Evolutionary conservation across 176 grass and related monocot genomes (phyloP).

Genomic region (Musa troglodytarum): DNA sequence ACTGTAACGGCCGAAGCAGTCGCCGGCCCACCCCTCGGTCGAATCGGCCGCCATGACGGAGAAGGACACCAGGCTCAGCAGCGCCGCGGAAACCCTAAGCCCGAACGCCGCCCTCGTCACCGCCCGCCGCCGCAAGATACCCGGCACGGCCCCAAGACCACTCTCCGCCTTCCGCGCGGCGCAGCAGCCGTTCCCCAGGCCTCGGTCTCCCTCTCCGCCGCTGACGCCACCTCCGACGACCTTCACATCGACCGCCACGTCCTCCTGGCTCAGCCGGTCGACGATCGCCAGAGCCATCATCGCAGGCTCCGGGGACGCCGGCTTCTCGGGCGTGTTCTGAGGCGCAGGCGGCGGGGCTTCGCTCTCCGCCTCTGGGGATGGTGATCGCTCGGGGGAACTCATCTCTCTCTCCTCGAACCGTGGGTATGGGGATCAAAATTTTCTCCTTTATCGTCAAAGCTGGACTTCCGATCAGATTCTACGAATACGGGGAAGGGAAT

Average conservation of each 20-base stretch:
- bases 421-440: not conserved
- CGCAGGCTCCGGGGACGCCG: not conserved
- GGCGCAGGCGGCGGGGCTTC: not conserved
- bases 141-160: conserved; percentile 14
- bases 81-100: conserved; percentile 63
- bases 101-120: conserved; percentile 27
- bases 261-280: not conserved
- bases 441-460: not conserved
- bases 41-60: conserved; percentile 59
- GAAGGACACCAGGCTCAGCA: conserved; percentile 61
- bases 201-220: not conserved
- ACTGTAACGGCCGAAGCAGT: conserved; percentile 49
- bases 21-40: conserved; percentile 79
- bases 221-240: not conserved
- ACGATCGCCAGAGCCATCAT: not conserved
- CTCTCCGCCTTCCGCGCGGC: not conserved
- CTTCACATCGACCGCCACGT: not conserved
- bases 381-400: not conserved
- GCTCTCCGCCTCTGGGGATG: conserved; percentile 1
- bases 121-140: conserved; percentile 29
- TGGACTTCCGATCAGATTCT: not conserved
- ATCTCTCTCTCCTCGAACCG: not conserved
- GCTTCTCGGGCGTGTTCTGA: not conserved
- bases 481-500: too few relatives aligned
- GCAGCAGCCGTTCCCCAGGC: not conserved